These are phyloP conservation scores for Diaporthe vexans DNA, from an alignment of 2,329 filamentous ascomycete species.

Conservation along the genomic window DNA sequence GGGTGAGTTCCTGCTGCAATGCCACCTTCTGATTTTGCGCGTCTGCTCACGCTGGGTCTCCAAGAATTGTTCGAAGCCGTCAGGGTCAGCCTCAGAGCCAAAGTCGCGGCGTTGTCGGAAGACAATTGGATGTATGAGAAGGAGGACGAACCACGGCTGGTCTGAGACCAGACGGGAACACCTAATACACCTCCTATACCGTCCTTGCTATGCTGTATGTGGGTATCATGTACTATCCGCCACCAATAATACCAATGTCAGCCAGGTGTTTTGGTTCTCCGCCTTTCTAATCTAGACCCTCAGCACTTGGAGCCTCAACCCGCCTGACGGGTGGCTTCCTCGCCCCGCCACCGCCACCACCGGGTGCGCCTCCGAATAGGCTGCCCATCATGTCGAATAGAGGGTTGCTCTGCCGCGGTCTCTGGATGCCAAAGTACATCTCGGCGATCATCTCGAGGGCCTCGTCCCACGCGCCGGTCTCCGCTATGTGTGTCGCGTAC, in stretches of 20 bases:
- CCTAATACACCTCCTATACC: constrained; percentile 18
- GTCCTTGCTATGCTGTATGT: constrained; percentile 23
- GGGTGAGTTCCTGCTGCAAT: constrained; percentile 60
- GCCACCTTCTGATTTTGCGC: not conserved
- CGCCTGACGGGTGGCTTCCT: constrained; percentile 60
- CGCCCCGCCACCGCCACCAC: constrained; percentile 62
- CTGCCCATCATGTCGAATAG: constrained; percentile 98
- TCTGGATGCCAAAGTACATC: constrained; percentile 95
- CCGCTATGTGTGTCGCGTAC: constrained; percentile 83
- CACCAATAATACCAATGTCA: constrained; percentile 32
- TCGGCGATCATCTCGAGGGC: constrained; percentile 89
- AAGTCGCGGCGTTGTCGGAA: constrained; percentile 80
- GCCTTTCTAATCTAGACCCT: constrained; percentile 68
- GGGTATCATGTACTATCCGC: constrained; percentile 31
- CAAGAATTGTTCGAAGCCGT: constrained; percentile 79
- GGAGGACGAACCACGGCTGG: constrained; percentile 66
- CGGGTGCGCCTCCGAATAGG: constrained; percentile 83
- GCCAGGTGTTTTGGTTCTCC: not conserved
- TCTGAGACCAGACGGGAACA: constrained; percentile 17
- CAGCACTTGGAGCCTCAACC: constrained; percentile 66
- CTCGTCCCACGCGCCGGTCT: constrained; percentile 84
- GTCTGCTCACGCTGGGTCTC: constrained; percentile 38
- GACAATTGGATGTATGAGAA: constrained; percentile 94
- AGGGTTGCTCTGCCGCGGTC: constrained; percentile 90
- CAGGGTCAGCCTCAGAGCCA: constrained; percentile 77